A percentile compares a stretch with the other conserved stretches of the same genome.
These are phyloP conservation scores for Kockiozyma suomiensis DNA, from an alignment of 805 yeast genomes.

Conservation along the genomic window DNA sequence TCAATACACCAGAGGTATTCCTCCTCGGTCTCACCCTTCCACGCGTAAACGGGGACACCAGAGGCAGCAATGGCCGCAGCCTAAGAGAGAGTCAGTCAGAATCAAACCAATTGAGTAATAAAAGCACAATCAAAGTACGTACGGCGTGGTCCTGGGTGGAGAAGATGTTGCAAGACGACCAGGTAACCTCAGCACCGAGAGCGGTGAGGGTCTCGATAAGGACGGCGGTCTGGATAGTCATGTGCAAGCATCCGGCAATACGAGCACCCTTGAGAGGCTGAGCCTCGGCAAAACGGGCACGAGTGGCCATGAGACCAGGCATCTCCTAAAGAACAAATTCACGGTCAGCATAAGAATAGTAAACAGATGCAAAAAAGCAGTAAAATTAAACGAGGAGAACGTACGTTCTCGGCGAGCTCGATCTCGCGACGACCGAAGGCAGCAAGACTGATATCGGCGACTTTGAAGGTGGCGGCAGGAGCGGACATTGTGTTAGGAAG, in stretches of 20 bases:
- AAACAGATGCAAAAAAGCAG: neutral
- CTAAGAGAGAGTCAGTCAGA: conserved; percentile 3
- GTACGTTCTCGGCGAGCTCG: conserved; percentile 97
- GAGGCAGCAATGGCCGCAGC: conserved; percentile 99
- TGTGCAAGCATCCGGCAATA: conserved; percentile 98
- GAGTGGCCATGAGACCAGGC: conserved; percentile 87
- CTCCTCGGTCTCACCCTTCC: conserved; percentile 99
- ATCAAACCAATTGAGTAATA: neutral
- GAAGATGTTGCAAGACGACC: conserved; percentile 99
- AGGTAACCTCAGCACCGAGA: conserved; percentile 98
- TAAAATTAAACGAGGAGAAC: neutral
- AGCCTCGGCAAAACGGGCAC: conserved; percentile 83
- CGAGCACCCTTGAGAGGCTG: conserved; percentile 99
- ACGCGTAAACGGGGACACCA: conserved; percentile 98
- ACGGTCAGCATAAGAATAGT: neutral
- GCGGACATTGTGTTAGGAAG: conserved; percentile 20
- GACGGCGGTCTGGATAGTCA: conserved; percentile 99
- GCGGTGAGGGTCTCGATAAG: conserved; percentile 96
- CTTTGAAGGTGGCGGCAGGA: conserved; percentile 60
- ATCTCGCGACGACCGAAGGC: conserved; percentile 99
- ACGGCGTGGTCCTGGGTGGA: conserved; percentile 99
- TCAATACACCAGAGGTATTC: conserved; percentile 99
- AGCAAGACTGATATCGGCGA: conserved; percentile 96
- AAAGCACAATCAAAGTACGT: conserved; percentile 1
- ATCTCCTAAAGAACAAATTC: conserved; percentile 31